Base-by-base conservation (phyloP, 2,329 filamentous ascomycete species). In the Plectosphaerella cucumerina region DNA sequence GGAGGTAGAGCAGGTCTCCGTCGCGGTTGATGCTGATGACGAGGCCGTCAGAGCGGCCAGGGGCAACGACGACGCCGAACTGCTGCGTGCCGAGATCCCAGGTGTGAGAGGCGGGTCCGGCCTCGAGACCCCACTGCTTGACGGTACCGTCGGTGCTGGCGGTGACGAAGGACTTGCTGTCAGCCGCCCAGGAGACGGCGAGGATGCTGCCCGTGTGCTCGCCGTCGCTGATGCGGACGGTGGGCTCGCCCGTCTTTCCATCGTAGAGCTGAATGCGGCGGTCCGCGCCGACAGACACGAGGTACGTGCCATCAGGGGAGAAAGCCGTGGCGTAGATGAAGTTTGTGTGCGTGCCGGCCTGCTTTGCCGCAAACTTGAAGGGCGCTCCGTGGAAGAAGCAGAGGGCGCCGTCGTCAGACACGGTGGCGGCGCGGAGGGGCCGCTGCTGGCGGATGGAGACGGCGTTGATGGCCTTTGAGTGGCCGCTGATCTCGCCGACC, bases 61-160 rank as follows among this genome's bases (percentile, higher is more conserved):
- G 78, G 1, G 92, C 90, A 85, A 91, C 96, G 10, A 94, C 90
- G 6, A 99, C 90, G 48, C 94, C 94, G 31, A 97, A 90, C 66
- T 99, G 94, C 69, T 99, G 94, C 65, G 97, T 81, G 4, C 92
- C 91, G 65, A 97, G 81, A 56, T 82, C 82, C 94, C 94, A 99
- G 22, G 82, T 89, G 66, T 95, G 89, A 8, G 86, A 76, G 18
- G 82, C 82, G 64, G 87, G 87, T 33, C 87, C 90, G 14, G 85
- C 77, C 64, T 96, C 90, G 3, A 83, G 85, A 63, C 97, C 92
- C 94, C 94, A 99, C 22, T 97, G 80, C 68, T 91, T 92, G 50
- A 99, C 89, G 0, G 91, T 97, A 71, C 94, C 90, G 66, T 99
- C 94, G 9, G 90, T 93, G 62, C 91, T 96, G 15, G 91, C 90